Evolutionary conservation across 257 asterid species (phyloP).

Genomic region (Scutellaria baicalensis): DNA sequence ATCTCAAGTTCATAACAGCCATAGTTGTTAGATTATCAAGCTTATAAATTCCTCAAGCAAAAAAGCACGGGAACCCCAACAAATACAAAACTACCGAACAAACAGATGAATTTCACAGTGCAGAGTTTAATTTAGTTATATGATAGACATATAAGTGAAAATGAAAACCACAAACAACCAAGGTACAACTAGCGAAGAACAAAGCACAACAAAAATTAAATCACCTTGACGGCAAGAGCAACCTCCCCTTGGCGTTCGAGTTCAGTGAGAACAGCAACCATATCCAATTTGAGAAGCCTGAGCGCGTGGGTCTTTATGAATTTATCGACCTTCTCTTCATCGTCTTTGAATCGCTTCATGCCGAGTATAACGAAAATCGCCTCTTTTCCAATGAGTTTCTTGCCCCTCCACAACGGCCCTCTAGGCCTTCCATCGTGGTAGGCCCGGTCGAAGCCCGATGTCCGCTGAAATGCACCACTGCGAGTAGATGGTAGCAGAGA

Average conservation of each 20-base stretch:
- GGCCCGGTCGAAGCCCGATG: slow-evolving; percentile 23
- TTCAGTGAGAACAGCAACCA: slow-evolving; percentile 77
- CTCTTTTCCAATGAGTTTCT: slow-evolving; percentile 85
- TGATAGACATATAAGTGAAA: neutral
- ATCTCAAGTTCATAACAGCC: neutral
- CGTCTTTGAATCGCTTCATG: slow-evolving; percentile 66
- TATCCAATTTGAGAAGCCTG: slow-evolving; percentile 85
- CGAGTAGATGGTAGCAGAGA: neutral
- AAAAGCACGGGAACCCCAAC: neutral
- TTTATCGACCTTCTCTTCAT: slow-evolving; percentile 52
- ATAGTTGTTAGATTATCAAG: neutral
- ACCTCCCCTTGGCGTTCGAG: slow-evolving; percentile 96
- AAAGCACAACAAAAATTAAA: slow-evolving; percentile 16
- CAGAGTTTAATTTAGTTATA: neutral
- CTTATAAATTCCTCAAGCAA: neutral
- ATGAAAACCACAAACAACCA: neutral
- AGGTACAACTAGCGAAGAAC: slow-evolving; percentile 14
- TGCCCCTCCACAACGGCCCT: slow-evolving; percentile 93
- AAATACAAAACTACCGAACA: neutral
- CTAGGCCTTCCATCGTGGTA: slow-evolving; percentile 94
- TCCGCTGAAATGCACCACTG: neutral
- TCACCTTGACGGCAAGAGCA: slow-evolving; percentile 76
- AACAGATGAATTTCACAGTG: neutral
- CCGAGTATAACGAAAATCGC: slow-evolving; percentile 71
- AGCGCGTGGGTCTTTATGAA: slow-evolving; percentile 68